Evolutionary conservation across 1,139 yeast genomes (phyloP).

Genomic region (Arxiozyma slooffiae): DNA sequence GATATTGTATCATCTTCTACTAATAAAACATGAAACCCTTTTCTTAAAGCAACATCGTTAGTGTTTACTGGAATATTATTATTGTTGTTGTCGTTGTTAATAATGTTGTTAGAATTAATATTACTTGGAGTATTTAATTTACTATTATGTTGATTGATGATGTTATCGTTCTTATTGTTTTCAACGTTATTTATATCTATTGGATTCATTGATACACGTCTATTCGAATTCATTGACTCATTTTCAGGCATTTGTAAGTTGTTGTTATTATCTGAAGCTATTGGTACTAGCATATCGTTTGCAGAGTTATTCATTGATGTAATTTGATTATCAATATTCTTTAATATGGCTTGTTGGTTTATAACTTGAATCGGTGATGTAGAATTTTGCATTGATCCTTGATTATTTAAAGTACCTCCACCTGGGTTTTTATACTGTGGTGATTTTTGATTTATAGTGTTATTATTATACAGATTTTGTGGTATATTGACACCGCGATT

Average conservation of each 20-base stretch:
- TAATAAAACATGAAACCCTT: conserved; percentile 56
- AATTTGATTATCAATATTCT: background rate
- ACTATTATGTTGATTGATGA: background rate
- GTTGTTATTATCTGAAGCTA: background rate
- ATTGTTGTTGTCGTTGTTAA: background rate
- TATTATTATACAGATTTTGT: conserved; percentile 21
- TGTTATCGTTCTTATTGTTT: background rate
- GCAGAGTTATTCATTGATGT: background rate
- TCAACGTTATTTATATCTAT: background rate
- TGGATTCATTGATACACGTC: background rate
- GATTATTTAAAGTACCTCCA: background rate
- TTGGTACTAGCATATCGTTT: background rate
- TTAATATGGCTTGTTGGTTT: background rate
- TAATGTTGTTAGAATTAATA: conserved; percentile 12
- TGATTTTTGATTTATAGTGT: conserved; percentile 17
- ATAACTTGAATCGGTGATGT: background rate
- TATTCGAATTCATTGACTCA: background rate
- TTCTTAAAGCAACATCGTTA: conserved; percentile 15
- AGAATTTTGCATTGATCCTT: background rate
- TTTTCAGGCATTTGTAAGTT: background rate
- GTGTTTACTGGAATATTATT: conserved; percentile 1
- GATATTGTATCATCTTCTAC: conserved; percentile 86
- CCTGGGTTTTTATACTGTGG: conserved; percentile 25
- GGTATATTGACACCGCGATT: conserved; percentile 63
- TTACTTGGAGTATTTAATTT: background rate